phyloP scores from a whole-genome alignment of 2,329 filamentous ascomycete genomes.

The Talaromyces rugulosus region DNA sequence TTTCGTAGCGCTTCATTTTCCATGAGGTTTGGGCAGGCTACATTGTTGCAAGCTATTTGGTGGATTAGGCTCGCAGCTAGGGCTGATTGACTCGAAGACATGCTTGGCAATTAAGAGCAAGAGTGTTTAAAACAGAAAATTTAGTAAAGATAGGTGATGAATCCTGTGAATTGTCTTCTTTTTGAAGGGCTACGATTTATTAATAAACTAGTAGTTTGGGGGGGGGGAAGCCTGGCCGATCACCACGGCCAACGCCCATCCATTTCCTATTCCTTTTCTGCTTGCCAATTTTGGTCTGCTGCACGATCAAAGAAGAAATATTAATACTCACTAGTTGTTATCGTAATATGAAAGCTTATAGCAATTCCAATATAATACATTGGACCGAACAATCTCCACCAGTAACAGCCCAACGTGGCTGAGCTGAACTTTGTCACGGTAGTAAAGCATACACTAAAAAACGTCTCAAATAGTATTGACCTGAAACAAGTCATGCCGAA shows the following conservation, averaged over 20 bases:
- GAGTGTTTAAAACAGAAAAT: not conserved
- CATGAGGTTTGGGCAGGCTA: not conserved
- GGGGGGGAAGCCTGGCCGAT: not conserved
- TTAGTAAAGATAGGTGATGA: not conserved
- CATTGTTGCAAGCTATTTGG: not conserved
- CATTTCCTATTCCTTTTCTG: not conserved
- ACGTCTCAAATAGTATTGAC: no score
- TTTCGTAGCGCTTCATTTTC: not conserved
- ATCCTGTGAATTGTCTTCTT: not conserved
- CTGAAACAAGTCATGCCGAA: no score
- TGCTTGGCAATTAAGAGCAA: not conserved
- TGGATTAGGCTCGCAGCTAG: not conserved
- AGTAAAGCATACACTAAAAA: no score
- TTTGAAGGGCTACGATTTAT: not conserved
- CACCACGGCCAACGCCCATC: not conserved
- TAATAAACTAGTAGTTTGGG: not conserved
- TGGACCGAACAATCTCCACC: not conserved
- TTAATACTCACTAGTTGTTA: not conserved
- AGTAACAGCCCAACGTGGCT: no score
- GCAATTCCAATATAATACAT: not conserved
- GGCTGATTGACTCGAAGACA: not conserved
- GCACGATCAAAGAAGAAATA: not conserved
- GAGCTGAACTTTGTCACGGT: no score
- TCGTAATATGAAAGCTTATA: not conserved
- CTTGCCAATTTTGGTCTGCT: no score